Percentiles rank a stretch among this genome's conserved stretches.
phyloP scores from a whole-genome alignment of 495 filamentous ascomycete species.

The Penicillium steckii region DNA sequence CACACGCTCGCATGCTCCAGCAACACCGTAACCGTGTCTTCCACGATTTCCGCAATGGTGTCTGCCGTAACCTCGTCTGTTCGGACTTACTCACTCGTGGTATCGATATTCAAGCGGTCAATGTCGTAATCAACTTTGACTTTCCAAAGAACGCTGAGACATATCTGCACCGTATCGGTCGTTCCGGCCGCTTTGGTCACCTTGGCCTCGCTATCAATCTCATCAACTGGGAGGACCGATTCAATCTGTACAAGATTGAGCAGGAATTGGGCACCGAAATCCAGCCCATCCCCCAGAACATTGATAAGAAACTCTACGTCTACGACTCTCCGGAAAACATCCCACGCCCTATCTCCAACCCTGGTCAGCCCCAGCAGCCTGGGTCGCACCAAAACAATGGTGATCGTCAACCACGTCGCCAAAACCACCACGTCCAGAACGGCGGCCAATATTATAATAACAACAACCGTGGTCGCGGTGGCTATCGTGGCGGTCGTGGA shows the following conservation, averaged over 20 bases:
- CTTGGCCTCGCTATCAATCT: constrained; percentile 97
- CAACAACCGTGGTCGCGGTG: constrained; percentile 35
- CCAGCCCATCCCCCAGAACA: constrained; percentile 85
- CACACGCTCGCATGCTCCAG: constrained; percentile 98
- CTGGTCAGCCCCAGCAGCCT: constrained; percentile 25
- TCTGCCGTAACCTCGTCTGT: constrained; percentile 96
- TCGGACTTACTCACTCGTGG: constrained; percentile 96
- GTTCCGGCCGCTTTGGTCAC: constrained; percentile 95
- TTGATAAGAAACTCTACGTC: constrained; percentile 97
- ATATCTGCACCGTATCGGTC: constrained; percentile 97
- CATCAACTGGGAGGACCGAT: constrained; percentile 98
- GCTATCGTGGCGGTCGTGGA: constrained; percentile 45
- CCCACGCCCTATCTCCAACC: constrained; percentile 68
- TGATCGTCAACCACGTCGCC: constrained; percentile 40
- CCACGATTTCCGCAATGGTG: constrained; percentile 97
- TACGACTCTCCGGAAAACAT: constrained; percentile 96
- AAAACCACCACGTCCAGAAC: constrained; percentile 37
- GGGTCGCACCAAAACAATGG: constrained; percentile 22
- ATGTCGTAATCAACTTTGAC: constrained; percentile 99
- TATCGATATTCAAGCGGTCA: constrained; percentile 99
- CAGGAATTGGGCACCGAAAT: constrained; percentile 97
- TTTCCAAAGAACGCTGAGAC: constrained; percentile 99
- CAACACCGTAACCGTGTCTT: constrained; percentile 96
- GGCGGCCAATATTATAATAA: constrained; percentile 37
- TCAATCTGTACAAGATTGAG: constrained; percentile 98